phyloP scores from a whole-genome alignment of 495 filamentous ascomycete species.

The Terfezia boudieri region DNA sequence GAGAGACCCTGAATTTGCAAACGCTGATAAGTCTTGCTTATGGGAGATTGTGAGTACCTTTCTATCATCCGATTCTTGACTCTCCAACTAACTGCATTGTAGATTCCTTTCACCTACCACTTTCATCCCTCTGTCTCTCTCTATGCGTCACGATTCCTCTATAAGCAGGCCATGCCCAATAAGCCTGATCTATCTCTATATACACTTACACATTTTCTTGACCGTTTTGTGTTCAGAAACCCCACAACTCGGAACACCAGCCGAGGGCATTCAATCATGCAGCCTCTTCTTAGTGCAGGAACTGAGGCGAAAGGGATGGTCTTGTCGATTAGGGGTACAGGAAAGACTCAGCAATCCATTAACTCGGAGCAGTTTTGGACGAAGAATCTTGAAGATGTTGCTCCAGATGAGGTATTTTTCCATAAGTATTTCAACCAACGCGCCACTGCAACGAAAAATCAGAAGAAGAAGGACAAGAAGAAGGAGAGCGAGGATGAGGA shows the following conservation, averaged over 20 bases:
- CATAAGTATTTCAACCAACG: conserved; percentile 79
- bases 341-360: conserved; percentile 31
- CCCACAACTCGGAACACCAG: conserved; percentile 39
- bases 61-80: neutral
- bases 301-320: conserved; percentile 40
- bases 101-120: conserved; percentile 53
- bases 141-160: conserved; percentile 47
- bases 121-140: conserved; percentile 89
- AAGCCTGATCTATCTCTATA: conserved; percentile 78
- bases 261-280: conserved; percentile 80
- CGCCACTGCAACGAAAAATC: conserved; percentile 36
- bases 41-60: conserved; percentile 55
- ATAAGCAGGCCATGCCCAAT: conserved; percentile 41
- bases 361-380: conserved; percentile 87
- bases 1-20: conserved; percentile 71
- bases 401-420: conserved; percentile 90
- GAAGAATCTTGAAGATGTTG: conserved; percentile 63
- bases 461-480: conserved; percentile 27
- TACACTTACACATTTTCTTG: conserved; percentile 81
- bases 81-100: neutral
- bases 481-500: conserved; percentile 25
- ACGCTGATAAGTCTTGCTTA: conserved; percentile 70
- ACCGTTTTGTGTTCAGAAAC: conserved; percentile 89
- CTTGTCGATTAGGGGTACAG: conserved; percentile 31
- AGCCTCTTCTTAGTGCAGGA: conserved; percentile 56